A percentile compares a stretch with the other conserved stretches of the same genome.
Conservation (phyloP, 306 rosid species). For the Pterocarpus macrocarpus region DNA sequence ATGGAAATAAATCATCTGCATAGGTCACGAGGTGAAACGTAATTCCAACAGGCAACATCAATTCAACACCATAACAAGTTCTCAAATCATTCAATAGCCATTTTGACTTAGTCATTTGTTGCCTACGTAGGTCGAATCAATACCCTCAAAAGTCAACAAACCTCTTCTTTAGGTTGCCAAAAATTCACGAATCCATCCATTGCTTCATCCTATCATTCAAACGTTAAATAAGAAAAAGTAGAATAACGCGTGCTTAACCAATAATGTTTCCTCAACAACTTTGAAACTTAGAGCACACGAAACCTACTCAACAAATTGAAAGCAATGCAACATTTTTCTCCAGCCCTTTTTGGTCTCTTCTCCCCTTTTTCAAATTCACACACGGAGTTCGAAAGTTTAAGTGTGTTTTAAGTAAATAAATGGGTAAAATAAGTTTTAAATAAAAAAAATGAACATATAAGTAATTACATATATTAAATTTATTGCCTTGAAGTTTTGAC, state of each 20-base stretch:
- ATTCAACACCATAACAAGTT: too few relatives aligned
- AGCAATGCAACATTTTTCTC: slow-evolving; percentile 36
- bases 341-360: not conserved
- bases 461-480: too few relatives aligned
- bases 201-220: slow-evolving; percentile 16
- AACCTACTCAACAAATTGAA: slow-evolving; percentile 32
- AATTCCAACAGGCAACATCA: too few relatives aligned
- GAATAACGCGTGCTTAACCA: slow-evolving; percentile 11
- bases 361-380: not conserved
- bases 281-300: slow-evolving; percentile 33
- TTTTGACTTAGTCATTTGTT: slow-evolving; percentile 8
- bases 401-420: not conserved
- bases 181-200: slow-evolving; percentile 22
- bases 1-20: too few relatives aligned
- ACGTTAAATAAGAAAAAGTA: slow-evolving; percentile 18
- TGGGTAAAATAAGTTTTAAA: not conserved
- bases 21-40: too few relatives aligned
- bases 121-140: not conserved
- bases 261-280: not conserved
- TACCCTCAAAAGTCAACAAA: slow-evolving; percentile 41
- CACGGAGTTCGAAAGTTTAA: not conserved
- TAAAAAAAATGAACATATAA: too few relatives aligned
- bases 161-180: slow-evolving; percentile 33
- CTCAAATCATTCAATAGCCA: too few relatives aligned
- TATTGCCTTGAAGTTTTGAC: too few relatives aligned